Evolutionary conservation across 2,329 filamentous ascomycete genomes (phyloP).

Genomic region (Pseudocercospora ulei): DNA sequence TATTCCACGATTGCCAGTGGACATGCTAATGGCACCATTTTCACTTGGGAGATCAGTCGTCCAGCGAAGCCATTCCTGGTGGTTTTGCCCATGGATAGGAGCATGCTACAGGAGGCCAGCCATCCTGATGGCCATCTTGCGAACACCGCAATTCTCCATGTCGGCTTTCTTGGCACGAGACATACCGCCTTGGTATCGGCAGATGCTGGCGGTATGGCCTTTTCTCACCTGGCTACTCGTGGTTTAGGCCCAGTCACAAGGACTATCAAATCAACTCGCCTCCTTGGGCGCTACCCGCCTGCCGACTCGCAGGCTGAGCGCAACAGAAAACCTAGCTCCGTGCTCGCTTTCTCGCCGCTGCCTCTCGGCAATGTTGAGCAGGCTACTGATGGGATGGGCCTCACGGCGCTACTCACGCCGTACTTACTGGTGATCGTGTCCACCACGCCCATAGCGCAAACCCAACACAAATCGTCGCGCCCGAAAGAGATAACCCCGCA

Average conservation of each 20-base stretch:
- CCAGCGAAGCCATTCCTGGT: slow-evolving; percentile 80
- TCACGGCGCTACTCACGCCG: slow-evolving; percentile 91
- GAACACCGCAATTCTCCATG: slow-evolving; percentile 67
- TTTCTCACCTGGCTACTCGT: slow-evolving; percentile 87
- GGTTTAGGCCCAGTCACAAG: slow-evolving; percentile 79
- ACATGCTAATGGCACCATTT: slow-evolving; percentile 82
- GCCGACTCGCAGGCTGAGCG: slow-evolving; percentile 53
- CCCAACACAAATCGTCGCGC: slow-evolving; percentile 83
- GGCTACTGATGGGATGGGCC: slow-evolving; percentile 71
- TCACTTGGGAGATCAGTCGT: slow-evolving; percentile 86
- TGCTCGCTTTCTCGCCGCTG: slow-evolving; percentile 80
- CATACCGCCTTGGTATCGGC: slow-evolving; percentile 93
- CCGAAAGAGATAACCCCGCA: slow-evolving; percentile 87
- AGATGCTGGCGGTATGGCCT: slow-evolving; percentile 92
- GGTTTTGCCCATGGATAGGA: slow-evolving; percentile 64
- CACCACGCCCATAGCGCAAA: slow-evolving; percentile 90
- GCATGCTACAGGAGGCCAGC: slow-evolving; percentile 51
- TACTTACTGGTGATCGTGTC: slow-evolving; percentile 95
- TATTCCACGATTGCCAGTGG: slow-evolving; percentile 85
- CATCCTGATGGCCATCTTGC: slow-evolving; percentile 73
- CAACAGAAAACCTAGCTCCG: slow-evolving; percentile 79
- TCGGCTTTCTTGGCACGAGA: slow-evolving; percentile 89
- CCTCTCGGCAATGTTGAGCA: slow-evolving; percentile 92
- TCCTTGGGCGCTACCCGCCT: slow-evolving; percentile 82
- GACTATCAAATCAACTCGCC: slow-evolving; percentile 77